Evolutionary conservation across 768 basidiomycete genomes (phyloP).

Genomic region (Hypholoma sublateritium): DNA sequence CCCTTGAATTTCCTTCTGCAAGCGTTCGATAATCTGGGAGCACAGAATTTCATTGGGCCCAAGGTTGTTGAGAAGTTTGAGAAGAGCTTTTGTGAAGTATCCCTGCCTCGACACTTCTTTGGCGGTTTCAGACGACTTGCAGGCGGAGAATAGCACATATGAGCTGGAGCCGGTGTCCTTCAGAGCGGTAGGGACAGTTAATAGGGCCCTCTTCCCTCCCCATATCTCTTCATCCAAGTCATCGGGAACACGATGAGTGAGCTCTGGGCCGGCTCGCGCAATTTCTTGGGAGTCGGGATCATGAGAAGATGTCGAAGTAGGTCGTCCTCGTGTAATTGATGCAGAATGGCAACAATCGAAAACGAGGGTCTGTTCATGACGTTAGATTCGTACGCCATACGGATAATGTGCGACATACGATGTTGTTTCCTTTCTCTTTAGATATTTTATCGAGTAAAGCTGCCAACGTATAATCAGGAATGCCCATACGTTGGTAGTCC

Average conservation of each 20-base stretch:
- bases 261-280: not conserved
- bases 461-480: slow-evolving; percentile 14
- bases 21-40: not conserved
- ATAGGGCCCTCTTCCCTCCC: not conserved
- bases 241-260: not conserved
- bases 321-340: not conserved
- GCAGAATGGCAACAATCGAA: slow-evolving; percentile 2
- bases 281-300: not conserved
- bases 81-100: not conserved
- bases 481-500: not conserved
- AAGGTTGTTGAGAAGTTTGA: not conserved
- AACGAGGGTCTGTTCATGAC: not conserved
- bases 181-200: not conserved
- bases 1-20: not conserved
- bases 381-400: not conserved
- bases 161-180: not conserved
- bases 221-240: not conserved
- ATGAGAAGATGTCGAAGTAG: not conserved
- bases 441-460: slow-evolving; percentile 9
- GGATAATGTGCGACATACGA: slow-evolving; percentile 1
- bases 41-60: not conserved
- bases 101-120: not conserved
- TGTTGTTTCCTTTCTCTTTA: slow-evolving; percentile 16
- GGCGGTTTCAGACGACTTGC: not conserved
- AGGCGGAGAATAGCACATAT: slow-evolving; percentile 1